A percentile compares a stretch with the other conserved stretches of the same genome.
Evolutionary conservation across 441 rosid genomes (phyloP).

Genomic region (Kokia cookei): DNA sequence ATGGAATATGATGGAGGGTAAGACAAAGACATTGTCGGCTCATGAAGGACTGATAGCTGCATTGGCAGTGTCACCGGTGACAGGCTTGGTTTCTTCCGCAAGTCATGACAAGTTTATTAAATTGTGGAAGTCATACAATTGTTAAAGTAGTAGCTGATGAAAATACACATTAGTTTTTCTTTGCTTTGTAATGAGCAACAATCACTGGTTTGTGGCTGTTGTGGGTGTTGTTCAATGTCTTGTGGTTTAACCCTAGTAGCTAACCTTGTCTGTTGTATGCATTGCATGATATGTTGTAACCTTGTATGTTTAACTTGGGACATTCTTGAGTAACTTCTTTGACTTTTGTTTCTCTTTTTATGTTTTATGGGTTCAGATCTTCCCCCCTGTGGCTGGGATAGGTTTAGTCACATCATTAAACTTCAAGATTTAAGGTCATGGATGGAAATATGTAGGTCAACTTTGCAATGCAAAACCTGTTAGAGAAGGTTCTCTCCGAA

Average conservation of each 20-base stretch:
- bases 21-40: slow-evolving; percentile 61
- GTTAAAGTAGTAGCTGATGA: not conserved
- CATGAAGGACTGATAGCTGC: slow-evolving; percentile 73
- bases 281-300: slow-evolving; percentile 4
- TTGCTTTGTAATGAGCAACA: not conserved
- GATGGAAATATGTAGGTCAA: not conserved
- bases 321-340: slow-evolving; percentile 2
- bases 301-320: slow-evolving; percentile 1
- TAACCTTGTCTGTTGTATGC: slow-evolving; percentile 11
- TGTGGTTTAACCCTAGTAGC: slow-evolving; percentile 15
- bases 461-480: too few species aligned
- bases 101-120: slow-evolving; percentile 80
- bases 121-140: slow-evolving; percentile 64
- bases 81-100: slow-evolving; percentile 81
- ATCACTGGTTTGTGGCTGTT: slow-evolving; percentile 8
- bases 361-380: not conserved
- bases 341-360: not conserved
- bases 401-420: not conserved
- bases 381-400: not conserved
- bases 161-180: not conserved
- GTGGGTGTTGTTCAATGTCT: slow-evolving; percentile 4
- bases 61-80: slow-evolving; percentile 60
- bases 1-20: slow-evolving; percentile 82
- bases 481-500: too few species aligned
- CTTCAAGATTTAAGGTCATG: not conserved